A percentile compares a stretch with the other conserved stretches of the same genome.
Conservation (phyloP, 305 asterid genomes). For the Fraxinus baroniana region DNA sequence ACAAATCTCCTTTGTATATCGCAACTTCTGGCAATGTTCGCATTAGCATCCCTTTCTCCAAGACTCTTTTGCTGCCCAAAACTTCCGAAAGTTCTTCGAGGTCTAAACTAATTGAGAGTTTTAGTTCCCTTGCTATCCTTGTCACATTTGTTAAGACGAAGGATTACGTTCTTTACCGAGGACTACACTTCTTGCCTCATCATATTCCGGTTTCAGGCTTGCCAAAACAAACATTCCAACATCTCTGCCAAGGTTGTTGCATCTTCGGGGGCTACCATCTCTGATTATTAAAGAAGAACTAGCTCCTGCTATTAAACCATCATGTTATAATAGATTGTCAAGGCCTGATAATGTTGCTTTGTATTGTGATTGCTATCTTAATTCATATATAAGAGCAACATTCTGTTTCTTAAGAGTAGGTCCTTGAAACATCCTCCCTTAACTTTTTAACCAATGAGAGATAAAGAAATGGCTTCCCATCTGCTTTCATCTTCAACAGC, state of each 20-base stretch:
- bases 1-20: not conserved
- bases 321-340: not conserved
- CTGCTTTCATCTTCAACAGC: not conserved
- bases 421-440: not conserved
- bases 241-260: conserved; percentile 2
- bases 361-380: not conserved
- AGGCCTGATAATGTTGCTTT: not conserved
- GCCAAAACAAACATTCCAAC: not conserved
- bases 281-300: not conserved
- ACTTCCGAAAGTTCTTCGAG: not conserved
- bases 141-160: not conserved
- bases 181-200: not conserved
- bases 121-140: not conserved
- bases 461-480: not conserved
- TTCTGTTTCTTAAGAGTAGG: not conserved
- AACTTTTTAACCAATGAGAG: not conserved
- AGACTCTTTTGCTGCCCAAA: not conserved
- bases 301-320: not conserved
- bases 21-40: not conserved
- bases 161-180: not conserved
- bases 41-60: not conserved
- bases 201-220: not conserved
- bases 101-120: not conserved
- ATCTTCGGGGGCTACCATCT: not conserved
- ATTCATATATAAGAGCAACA: not conserved